Evolutionary conservation across 1,284 basidiomycete genomes (phyloP), one percentile per base, ranked within the genome.

Genomic region (Clitocybe nebularis): DNA sequence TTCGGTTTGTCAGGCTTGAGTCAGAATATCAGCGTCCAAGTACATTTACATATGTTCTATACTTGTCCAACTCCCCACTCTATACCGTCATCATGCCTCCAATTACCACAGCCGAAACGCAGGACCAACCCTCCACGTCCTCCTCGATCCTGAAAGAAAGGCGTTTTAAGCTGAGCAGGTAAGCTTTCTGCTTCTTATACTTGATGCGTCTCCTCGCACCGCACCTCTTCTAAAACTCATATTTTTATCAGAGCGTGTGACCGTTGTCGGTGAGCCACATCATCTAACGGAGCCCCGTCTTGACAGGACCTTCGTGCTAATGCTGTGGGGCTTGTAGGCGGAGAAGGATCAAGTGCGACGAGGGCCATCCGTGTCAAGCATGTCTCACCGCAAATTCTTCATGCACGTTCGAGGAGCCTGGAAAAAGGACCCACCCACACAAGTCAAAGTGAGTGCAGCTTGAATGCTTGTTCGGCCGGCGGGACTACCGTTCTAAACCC

Each of bases 161-260:
- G 43, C 73, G 86, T 43, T 89, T 89, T 70, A 89, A 89, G 68
- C 66, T 89, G 45, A 88, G 83, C 76, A 83, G 86, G 87, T 84
- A 50, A 36, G 77, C 65, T 13, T n/a, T 21, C 24, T 14, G 35
- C 17, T 39, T n/a, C n/a, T n/a, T n/a, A n/a, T n/a, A n/a, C n/a
- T n/a, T n/a, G n/a, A n/a, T n/a, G n/a, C n/a, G n/a, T n/a, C n/a
- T n/a, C n/a, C n/a, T n/a, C n/a, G n/a, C n/a, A n/a, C n/a, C n/a
- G n/a, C n/a, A n/a, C n/a, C n/a, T n/a, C n/a, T n/a, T n/a, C n/a
- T n/a, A n/a, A n/a, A n/a, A n/a, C n/a, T n/a, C n/a, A n/a, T n/a
- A n/a, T n/a, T n/a, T 48, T 38, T 50, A 46, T 21, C 46, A 88
- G 87, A 60, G 86, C 86, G 47, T 89, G 86, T 69, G 86, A 89